These are phyloP conservation scores for Oenanthe sinensis DNA, from an alignment of 129 eudicot genomes.

Conservation along the genomic window DNA sequence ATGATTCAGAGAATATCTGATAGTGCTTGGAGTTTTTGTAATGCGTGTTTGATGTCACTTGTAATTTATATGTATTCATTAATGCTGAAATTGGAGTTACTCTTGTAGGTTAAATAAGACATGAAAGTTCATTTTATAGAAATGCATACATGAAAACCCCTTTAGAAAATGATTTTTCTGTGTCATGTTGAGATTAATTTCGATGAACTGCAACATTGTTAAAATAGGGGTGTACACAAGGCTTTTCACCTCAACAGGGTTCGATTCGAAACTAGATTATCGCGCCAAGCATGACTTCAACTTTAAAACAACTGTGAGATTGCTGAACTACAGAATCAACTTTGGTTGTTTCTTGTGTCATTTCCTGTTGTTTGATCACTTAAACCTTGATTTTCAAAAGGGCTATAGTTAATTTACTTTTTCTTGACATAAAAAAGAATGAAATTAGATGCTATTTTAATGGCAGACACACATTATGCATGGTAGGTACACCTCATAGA, in stretches of 20 bases:
- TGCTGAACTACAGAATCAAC: background rate
- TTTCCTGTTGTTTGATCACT: slow-evolving; percentile 1
- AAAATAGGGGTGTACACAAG: background rate
- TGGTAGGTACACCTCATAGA: slow-evolving; percentile 42
- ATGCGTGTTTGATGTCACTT: background rate
- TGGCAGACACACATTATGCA: slow-evolving; percentile 71
- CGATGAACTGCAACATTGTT: background rate
- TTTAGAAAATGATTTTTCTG: background rate
- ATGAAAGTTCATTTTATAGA: background rate
- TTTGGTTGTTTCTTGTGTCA: background rate
- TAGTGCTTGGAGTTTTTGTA: background rate
- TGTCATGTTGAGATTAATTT: background rate
- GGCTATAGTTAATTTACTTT: slow-evolving; percentile 1
- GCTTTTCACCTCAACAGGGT: background rate
- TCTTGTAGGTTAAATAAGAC: background rate
- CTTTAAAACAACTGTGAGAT: background rate
- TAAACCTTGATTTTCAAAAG: slow-evolving; percentile 10
- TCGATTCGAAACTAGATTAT: background rate
- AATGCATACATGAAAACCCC: background rate
- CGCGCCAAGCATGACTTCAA: background rate
- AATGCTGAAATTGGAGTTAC: background rate
- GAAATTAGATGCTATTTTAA: slow-evolving; percentile 27
- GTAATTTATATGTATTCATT: background rate
- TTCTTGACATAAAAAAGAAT: background rate
- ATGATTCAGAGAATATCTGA: background rate